These are phyloP conservation scores for Lentinula detonsa DNA, from an alignment of 768 basidiomycete species.

Conservation along the genomic window DNA sequence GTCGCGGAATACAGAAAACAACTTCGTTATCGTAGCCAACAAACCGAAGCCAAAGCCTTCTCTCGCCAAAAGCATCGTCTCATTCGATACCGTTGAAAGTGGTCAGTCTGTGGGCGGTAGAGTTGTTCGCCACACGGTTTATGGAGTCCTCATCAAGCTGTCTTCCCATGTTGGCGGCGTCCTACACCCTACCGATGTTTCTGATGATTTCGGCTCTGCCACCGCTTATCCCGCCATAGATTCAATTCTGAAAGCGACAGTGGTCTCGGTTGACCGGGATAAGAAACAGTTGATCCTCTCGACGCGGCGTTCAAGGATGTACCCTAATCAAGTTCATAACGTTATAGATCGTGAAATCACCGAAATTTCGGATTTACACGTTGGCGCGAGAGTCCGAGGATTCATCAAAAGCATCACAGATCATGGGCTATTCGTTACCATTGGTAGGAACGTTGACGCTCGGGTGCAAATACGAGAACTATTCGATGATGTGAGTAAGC, in stretches of 20 bases:
- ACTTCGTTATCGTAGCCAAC: conserved; percentile 79
- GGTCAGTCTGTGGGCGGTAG: conserved; percentile 79
- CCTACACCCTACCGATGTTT: conserved; percentile 75
- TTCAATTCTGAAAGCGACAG: conserved; percentile 62
- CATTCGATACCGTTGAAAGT: conserved; percentile 57
- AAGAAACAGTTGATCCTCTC: conserved; percentile 75
- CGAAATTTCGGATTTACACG: conserved; percentile 53
- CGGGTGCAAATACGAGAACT: conserved; percentile 91
- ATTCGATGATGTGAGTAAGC: conserved; percentile 69
- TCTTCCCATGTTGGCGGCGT: conserved; percentile 65
- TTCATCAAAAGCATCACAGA: conserved; percentile 86
- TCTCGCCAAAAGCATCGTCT: conserved; percentile 44
- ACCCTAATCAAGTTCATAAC: conserved; percentile 39
- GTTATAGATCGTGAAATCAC: conserved; percentile 67
- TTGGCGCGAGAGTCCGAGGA: conserved; percentile 76
- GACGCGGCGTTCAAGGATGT: conserved; percentile 66
- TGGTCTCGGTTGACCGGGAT: conserved; percentile 62
- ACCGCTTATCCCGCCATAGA: conserved; percentile 54
- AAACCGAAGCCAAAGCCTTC: conserved; percentile 54
- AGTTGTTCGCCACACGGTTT: conserved; percentile 66
- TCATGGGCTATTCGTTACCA: conserved; percentile 82
- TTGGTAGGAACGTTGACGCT: conserved; percentile 82
- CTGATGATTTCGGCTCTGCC: conserved; percentile 70
- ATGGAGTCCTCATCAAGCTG: conserved; percentile 76
- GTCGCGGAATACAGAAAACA: conserved; percentile 79